Conservation (phyloP, 2,329 filamentous ascomycete species). For the Sordariomycetes sp. region DNA sequence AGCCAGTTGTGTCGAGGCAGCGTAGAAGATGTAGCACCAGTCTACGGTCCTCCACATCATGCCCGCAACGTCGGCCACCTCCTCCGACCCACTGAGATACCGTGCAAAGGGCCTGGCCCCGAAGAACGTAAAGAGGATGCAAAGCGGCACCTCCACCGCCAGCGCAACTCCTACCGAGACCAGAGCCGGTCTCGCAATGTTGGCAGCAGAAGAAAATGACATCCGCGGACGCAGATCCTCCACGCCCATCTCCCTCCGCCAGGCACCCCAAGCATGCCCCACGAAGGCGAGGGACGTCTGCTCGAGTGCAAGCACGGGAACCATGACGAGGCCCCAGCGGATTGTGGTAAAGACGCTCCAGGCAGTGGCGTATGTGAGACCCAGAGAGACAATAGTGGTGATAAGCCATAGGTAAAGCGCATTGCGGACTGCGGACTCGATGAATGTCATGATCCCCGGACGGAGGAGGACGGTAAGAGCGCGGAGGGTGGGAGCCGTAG, state of each 20-base stretch:
- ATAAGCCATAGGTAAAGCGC: conserved; percentile 63
- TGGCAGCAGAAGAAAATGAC: conserved; percentile 11
- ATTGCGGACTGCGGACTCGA: conserved; percentile 58
- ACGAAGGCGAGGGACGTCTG: conserved; percentile 54
- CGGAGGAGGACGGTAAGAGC: conserved; percentile 38
- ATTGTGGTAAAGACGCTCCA: conserved; percentile 69
- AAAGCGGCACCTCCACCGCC: conserved; percentile 48
- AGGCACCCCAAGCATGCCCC: conserved; percentile 54
- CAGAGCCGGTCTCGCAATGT: conserved; percentile 41
- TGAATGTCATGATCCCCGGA: conserved; percentile 49
- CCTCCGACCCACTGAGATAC: conserved; percentile 46
- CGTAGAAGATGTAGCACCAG: conserved; percentile 63
- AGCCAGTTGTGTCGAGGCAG: conserved; percentile 52
- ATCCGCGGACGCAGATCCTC: neutral
- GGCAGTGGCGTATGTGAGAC: conserved; percentile 55
- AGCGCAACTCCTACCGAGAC: conserved; percentile 42
- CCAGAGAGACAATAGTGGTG: conserved; percentile 51
- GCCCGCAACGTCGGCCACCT: conserved; percentile 48
- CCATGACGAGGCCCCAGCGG: conserved; percentile 65
- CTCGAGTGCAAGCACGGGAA: conserved; percentile 57
- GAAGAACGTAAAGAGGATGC: conserved; percentile 48
- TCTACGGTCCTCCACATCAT: conserved; percentile 56
- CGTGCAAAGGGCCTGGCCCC: conserved; percentile 50
- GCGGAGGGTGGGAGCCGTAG: conserved; percentile 23
- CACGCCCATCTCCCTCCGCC: conserved; percentile 20